phyloP scores from a whole-genome alignment of 2,329 filamentous ascomycete species.

The Cryphonectria japonica region DNA sequence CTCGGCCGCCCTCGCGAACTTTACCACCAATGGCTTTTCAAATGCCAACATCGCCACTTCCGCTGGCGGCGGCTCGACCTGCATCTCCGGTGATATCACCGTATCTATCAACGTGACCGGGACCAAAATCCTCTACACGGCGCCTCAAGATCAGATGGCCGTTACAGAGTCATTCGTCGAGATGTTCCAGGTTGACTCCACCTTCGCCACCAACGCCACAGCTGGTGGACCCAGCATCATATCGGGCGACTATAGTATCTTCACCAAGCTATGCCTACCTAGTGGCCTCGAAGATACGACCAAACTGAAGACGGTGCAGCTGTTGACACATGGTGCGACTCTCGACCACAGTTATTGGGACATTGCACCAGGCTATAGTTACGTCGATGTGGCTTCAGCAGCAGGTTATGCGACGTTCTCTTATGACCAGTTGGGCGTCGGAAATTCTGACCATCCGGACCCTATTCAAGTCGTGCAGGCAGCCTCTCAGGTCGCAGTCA shows the following conservation, averaged over 20 bases:
- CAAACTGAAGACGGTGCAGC: conserved; percentile 38
- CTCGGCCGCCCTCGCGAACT: conserved; percentile 18
- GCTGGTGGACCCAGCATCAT: conserved; percentile 30
- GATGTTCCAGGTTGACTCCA: conserved; percentile 31
- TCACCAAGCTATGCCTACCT: conserved; percentile 33
- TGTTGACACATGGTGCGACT: conserved; percentile 46
- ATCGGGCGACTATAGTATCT: conserved; percentile 32
- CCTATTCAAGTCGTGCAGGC: conserved; percentile 43
- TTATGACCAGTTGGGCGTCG: conserved; percentile 47
- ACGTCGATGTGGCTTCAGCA: conserved; percentile 44
- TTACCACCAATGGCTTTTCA: conserved; percentile 29
- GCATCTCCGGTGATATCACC: conserved; percentile 29
- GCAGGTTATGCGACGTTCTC: conserved; percentile 44
- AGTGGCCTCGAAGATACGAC: conserved; percentile 17
- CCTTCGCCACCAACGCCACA: conserved; percentile 26
- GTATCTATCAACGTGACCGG: conserved; percentile 32
- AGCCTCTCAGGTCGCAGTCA: conserved; percentile 42
- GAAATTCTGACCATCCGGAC: conserved; percentile 43
- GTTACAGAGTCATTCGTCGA: conserved; percentile 32
- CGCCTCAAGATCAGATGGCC: conserved; percentile 31
- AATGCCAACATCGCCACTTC: conserved; percentile 30
- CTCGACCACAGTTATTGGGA: conserved; percentile 45
- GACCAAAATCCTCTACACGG: conserved; percentile 30
- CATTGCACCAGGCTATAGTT: conserved; percentile 43
- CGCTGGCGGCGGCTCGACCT: conserved; percentile 31